Evolutionary conservation across 192 early-diverging fungal genomes (phyloP), one percentile per base, ranked within the genome.

Genomic region (Podila epicladia): DNA sequence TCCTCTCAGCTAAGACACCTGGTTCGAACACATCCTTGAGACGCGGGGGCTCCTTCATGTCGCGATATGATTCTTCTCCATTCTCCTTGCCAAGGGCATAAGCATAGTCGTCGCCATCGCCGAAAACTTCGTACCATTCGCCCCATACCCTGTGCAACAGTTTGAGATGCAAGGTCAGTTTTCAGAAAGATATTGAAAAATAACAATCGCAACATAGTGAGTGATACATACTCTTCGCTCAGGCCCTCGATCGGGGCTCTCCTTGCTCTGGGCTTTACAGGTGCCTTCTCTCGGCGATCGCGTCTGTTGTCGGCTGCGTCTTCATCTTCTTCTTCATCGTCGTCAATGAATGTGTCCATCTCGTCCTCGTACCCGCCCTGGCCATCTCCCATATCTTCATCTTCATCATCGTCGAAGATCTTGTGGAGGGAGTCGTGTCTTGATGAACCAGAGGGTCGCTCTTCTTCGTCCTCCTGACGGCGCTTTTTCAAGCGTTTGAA

Each of bases 51-150:
- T 75, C 75, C 59, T 88, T 82, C 62, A 85, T 74, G 9, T 84
- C 71, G 49, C 82, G 66, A 38, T 84, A 77, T 24, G 59, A 64
- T 29, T 84, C 75, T n/a, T 67, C 69, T 38, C 35, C 82, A 55
- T 72, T 83, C 61, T 72, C 76, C 66, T 67, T 82, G 63, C 70
- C 66, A 11, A 75, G 62, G 20, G 93, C 93, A 69, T 88, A 93
- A 19, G 87, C 91, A 71, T 99, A 99, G 48, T 99, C 96, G n/a
- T 84, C 89, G 72, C 95, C 96, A 66, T 93, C 93, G 32, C 96
- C 97, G 86, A 99, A 97, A n/a, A 97, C 91, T 65, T 95, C 93
- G 58, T 93, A 89, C 75, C 94, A 89, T 70, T 97, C 94, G 53
- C 87, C 82, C 89, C 92, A 91, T 33, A 90, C 87, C 37, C 88